Evolutionary conservation across 257 asterid species (phyloP).

Genomic region (Solanum ossicruentum): DNA sequence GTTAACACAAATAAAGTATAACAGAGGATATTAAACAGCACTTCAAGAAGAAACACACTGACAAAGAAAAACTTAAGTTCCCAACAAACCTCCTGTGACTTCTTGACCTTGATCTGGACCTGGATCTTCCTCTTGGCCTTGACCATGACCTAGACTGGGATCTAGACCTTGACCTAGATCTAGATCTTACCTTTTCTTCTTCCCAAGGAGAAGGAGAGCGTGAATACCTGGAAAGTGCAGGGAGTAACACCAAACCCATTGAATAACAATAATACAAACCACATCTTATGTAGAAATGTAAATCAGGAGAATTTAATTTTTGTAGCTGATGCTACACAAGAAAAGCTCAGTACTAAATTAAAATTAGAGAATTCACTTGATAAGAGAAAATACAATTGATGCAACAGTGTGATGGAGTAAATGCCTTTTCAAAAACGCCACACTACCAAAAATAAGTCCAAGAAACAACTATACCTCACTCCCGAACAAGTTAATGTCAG

Average conservation of each 20-base stretch:
- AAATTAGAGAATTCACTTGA: background rate
- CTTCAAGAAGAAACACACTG: background rate
- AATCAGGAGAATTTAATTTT: background rate
- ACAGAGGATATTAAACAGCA: background rate
- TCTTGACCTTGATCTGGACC: slow-evolving; percentile 4
- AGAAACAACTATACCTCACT: background rate
- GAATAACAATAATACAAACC: background rate
- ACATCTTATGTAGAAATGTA: background rate
- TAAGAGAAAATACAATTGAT: background rate
- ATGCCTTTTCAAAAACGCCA: background rate
- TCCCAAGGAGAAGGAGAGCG: slow-evolving; percentile 6
- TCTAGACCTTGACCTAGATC: slow-evolving; percentile 19
- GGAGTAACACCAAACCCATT: background rate
- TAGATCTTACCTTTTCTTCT: slow-evolving; percentile 6
- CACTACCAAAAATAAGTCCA: background rate
- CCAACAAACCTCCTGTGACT: slow-evolving; percentile 1
- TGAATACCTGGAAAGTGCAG: slow-evolving; percentile 1
- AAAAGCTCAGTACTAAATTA: background rate
- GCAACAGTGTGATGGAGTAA: background rate
- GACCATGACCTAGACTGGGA: slow-evolving; percentile 3
- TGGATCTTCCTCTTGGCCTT: background rate
- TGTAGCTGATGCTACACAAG: background rate
- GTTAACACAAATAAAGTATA: background rate
- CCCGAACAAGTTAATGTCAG: background rate
- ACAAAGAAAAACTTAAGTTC: background rate